These are phyloP conservation scores for Stagonosporopsis rhizophila DNA, from an alignment of 2,329 filamentous ascomycete genomes.

Conservation along the genomic window DNA sequence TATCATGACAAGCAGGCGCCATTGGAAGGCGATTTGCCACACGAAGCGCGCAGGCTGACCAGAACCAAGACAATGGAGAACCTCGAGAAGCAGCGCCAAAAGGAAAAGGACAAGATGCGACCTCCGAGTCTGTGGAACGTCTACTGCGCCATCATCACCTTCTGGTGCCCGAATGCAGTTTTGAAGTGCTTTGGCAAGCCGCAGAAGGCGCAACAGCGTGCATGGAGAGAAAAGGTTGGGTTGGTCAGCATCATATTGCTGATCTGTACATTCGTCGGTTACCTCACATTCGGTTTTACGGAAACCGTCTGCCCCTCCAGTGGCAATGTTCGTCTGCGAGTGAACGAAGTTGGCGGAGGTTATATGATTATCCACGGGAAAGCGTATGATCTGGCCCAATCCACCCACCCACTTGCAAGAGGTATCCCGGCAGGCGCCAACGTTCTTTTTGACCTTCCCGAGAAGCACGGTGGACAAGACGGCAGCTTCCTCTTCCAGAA, in stretches of 20 bases:
- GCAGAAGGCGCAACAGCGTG: constrained; percentile 83
- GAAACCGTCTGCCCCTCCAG: constrained; percentile 81
- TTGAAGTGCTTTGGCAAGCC: constrained; percentile 86
- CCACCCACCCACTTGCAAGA: constrained; percentile 78
- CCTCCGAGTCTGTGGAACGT: constrained; percentile 93
- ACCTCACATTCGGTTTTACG: constrained; percentile 96
- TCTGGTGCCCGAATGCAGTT: constrained; percentile 89
- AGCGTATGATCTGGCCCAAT: constrained; percentile 82
- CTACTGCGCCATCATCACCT: constrained; percentile 92
- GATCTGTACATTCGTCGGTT: constrained; percentile 90
- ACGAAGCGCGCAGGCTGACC: constrained; percentile 67
- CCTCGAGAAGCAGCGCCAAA: constrained; percentile 66
- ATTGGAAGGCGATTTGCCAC: constrained; percentile 36
- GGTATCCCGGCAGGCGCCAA: constrained; percentile 79
- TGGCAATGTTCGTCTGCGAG: constrained; percentile 70
- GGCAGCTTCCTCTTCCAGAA: constrained; percentile 98
- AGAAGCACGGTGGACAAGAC: constrained; percentile 85
- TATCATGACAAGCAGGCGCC: constrained; percentile 50
- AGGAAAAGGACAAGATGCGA: constrained; percentile 68
- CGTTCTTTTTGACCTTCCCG: constrained; percentile 83
- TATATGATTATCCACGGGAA: constrained; percentile 97
- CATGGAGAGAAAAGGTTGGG: constrained; percentile 98
- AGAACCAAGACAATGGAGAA: constrained; percentile 66
- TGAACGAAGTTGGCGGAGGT: constrained; percentile 80
- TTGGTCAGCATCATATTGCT: constrained; percentile 90